These are phyloP conservation scores for Postia placenta DNA, from an alignment of 768 basidiomycete genomes.

Conservation along the genomic window DNA sequence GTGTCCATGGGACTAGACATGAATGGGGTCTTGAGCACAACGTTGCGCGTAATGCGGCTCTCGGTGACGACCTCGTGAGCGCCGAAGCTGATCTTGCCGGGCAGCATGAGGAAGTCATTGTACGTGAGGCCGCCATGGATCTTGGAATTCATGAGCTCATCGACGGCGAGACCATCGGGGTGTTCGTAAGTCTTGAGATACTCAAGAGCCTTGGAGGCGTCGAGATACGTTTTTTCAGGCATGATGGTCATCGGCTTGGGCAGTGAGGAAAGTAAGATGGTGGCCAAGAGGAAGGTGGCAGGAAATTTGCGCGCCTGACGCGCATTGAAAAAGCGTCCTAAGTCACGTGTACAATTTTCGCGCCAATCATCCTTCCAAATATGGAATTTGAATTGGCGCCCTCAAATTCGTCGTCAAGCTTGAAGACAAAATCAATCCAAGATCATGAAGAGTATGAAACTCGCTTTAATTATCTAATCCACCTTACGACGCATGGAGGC, in stretches of 20 bases:
- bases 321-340: too few species aligned
- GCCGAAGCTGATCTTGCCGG: constrained; percentile 93
- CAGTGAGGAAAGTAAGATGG: constrained; percentile 1
- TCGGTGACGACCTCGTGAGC: constrained; percentile 77
- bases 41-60: constrained; percentile 84
- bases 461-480: too few species aligned
- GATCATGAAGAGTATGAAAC: too few species aligned
- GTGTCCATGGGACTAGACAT: constrained; percentile 99
- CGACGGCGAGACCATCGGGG: constrained; percentile 77
- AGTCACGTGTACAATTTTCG: too few species aligned
- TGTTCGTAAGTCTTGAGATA: constrained; percentile 66
- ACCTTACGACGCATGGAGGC: too few species aligned
- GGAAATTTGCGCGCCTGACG: too few species aligned
- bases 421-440: too few species aligned
- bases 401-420: too few species aligned
- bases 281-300: too few species aligned
- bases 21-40: constrained; percentile 90
- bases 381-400: too few species aligned
- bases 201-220: constrained; percentile 67
- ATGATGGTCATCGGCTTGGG: constrained; percentile 13
- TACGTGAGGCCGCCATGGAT: constrained; percentile 92
- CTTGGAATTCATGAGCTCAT: constrained; percentile 83
- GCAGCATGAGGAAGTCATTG: constrained; percentile 93
- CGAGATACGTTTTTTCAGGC: constrained; percentile 38
- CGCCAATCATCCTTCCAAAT: too few species aligned